Evolutionary conservation across 805 yeast species (phyloP).

Genomic region (Cephaloascus albidus): DNA sequence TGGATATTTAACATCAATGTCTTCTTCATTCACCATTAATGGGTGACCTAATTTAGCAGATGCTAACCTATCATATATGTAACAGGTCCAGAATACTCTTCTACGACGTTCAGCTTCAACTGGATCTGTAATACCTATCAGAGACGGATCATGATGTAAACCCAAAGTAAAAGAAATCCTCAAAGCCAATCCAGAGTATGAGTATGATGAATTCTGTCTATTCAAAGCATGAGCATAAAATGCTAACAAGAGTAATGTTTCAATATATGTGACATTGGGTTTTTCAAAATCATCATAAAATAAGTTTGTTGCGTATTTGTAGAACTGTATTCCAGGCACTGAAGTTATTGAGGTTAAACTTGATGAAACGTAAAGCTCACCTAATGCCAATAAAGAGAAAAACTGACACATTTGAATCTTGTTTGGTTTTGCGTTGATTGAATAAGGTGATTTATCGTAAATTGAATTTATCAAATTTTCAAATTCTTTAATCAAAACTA

Average conservation of each 20-base stretch:
- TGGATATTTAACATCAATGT: slow-evolving; percentile 3
- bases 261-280: slow-evolving; percentile 3
- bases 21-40: slow-evolving; percentile 5
- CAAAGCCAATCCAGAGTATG: slow-evolving; percentile 3
- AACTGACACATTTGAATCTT: slow-evolving; percentile 3
- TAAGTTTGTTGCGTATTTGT: slow-evolving; percentile 1
- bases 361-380: slow-evolving; percentile 2
- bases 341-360: not conserved
- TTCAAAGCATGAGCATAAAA: slow-evolving; percentile 4
- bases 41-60: slow-evolving; percentile 5
- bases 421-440: not conserved
- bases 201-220: slow-evolving; percentile 2
- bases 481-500: slow-evolving; percentile 2
- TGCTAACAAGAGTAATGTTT: slow-evolving; percentile 3
- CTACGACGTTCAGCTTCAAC: slow-evolving; percentile 1
- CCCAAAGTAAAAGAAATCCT: slow-evolving; percentile 2
- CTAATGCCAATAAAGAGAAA: slow-evolving; percentile 5
- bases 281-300: slow-evolving; percentile 3
- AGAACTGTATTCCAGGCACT: slow-evolving; percentile 3
- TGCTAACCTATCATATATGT: slow-evolving; percentile 3
- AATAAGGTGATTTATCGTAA: not conserved
- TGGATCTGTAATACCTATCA: slow-evolving; percentile 3
- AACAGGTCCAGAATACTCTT: not conserved
- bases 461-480: slow-evolving; percentile 1
- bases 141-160: slow-evolving; percentile 3